phyloP scores from a whole-genome alignment of 2,329 filamentous ascomycete species.

The Talaromyces verruculosus region DNA sequence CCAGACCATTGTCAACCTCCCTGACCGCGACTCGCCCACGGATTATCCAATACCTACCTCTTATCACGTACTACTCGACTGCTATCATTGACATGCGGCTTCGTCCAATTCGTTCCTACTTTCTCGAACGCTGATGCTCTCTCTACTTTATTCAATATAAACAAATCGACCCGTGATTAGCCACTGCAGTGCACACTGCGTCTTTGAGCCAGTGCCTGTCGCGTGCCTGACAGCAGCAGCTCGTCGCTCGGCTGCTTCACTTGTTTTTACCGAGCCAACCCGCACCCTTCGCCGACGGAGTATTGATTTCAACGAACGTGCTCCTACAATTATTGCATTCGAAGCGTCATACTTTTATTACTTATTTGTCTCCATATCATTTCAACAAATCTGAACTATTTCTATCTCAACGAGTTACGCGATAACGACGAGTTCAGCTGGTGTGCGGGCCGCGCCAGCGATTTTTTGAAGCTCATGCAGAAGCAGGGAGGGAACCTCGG shows the following conservation, averaged over 20 bases:
- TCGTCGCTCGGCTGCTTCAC: not conserved
- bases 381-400: too few relatives aligned
- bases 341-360: not conserved
- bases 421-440: not conserved
- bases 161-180: not conserved
- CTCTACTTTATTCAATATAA: not conserved
- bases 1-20: not conserved
- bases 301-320: not conserved
- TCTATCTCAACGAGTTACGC: not conserved
- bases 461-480: constrained; percentile 36
- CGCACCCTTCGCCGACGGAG: constrained; percentile 1
- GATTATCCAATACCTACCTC: not conserved
- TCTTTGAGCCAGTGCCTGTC: not conserved
- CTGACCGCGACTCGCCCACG: not conserved
- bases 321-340: not conserved
- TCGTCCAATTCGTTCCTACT: not conserved
- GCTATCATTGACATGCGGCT: not conserved
- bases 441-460: constrained; percentile 25
- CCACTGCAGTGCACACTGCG: not conserved
- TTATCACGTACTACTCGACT: not conserved
- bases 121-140: not conserved
- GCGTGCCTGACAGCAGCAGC: constrained; percentile 6
- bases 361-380: not conserved
- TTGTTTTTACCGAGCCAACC: not conserved
- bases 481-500: constrained; percentile 24